These are phyloP conservation scores for Aspergillus persii DNA, from an alignment of 2,329 filamentous ascomycete species.

Conservation along the genomic window DNA sequence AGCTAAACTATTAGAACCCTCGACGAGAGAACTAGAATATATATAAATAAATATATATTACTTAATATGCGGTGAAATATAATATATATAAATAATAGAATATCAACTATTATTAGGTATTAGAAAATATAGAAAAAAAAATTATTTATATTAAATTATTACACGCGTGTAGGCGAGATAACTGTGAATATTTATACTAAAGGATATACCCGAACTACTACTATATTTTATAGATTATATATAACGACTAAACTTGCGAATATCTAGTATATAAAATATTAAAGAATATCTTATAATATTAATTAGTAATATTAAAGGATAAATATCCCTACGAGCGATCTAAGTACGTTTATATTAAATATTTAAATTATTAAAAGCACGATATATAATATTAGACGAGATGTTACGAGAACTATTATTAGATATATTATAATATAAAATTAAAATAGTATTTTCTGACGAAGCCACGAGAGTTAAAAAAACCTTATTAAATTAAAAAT, in stretches of 20 bases:
- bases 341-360: background rate
- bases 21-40: too few relatives aligned
- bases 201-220: background rate
- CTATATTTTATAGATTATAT: background rate
- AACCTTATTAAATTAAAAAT: too few relatives aligned
- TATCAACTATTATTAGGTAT: too few relatives aligned
- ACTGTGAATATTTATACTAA: background rate
- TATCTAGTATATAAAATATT: background rate
- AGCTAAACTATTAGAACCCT: too few relatives aligned
- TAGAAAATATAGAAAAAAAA: too few relatives aligned
- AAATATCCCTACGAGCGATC: background rate
- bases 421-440: background rate
- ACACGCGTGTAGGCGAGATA: background rate
- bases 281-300: too few relatives aligned
- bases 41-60: too few relatives aligned
- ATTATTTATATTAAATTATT: background rate
- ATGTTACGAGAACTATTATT: background rate
- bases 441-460: background rate
- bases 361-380: background rate
- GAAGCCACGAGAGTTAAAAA: too few relatives aligned
- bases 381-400: background rate
- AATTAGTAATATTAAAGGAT: background rate
- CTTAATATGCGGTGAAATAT: too few relatives aligned
- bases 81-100: too few relatives aligned
- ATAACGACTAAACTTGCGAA: too few relatives aligned